Evolutionary conservation across 768 basidiomycete genomes (phyloP), one percentile per base, ranked within the genome.

Genomic region (Inosperma sp.): DNA sequence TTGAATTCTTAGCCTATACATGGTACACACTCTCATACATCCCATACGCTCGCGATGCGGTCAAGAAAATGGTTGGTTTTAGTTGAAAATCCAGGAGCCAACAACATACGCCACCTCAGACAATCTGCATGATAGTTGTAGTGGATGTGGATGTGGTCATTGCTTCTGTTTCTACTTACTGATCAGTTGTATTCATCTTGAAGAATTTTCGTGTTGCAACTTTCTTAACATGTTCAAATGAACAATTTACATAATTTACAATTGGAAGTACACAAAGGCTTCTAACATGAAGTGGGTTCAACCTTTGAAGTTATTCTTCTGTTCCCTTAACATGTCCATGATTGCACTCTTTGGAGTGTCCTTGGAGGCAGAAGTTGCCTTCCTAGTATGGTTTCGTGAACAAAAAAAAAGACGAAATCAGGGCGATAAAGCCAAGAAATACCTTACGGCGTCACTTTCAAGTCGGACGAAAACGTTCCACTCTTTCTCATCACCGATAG

Each of bases 381-480:
- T 73, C 63, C 88, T 92, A 57, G 23, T 31, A 19, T 8, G 21
- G 23, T 2, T 48, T 6, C 30, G 33, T 30, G 4, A 39, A 16
- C 34, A 43, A 9, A 19, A 7, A 26, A 23, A 23, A 29, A 3
- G 22, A 14, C 12, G 12, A 14, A 49, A 16, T 16, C 34, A 4
- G 12, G 34, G 41, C 14, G 5, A 1, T 23, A 25, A 19, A 39
- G 36, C 2, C 30, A 16, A 40, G n/a, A 72, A 82, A 53, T 57
- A 91, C 90, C 73, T 72, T 27, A 93, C 80, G 5, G 80, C 74
- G 4, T 75, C 72, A 54, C 72, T 80, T 4, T 75, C 68, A 9
- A 93, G 69, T 14, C 93, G 79, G 91, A 96, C 93, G 67, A 97
- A 97, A 7, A 92, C 83, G 68, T 98, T 98, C 89, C 90, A 94